Conservation (phyloP, 352 stramenopile species). For the Globisporangium nunn region DNA sequence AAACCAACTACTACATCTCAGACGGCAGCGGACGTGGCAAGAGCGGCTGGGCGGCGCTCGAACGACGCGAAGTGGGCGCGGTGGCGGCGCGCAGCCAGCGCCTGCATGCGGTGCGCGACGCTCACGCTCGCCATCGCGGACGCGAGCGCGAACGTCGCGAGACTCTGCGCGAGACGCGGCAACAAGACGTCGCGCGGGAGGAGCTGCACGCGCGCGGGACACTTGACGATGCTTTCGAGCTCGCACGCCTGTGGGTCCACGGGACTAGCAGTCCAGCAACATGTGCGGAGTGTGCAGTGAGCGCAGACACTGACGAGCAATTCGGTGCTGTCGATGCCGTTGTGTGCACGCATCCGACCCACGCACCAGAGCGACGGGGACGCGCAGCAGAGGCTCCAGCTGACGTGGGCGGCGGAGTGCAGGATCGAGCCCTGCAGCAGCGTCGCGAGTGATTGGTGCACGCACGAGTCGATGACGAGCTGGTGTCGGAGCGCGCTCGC, state of each 20-base stretch:
- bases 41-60: slow-evolving; percentile 12
- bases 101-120: slow-evolving; percentile 28
- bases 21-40: slow-evolving; percentile 9
- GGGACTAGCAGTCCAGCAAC: slow-evolving; percentile 22
- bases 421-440: slow-evolving; percentile 35
- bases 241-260: slow-evolving; percentile 23
- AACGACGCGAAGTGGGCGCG: slow-evolving; percentile 39
- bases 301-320: no score
- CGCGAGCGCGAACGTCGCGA: slow-evolving; percentile 36
- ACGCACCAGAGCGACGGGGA: slow-evolving; percentile 42
- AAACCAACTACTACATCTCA: no score
- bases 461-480: slow-evolving; percentile 45
- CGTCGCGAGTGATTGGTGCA: slow-evolving; percentile 34
- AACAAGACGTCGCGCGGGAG: slow-evolving; percentile 30
- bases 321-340: background rate
- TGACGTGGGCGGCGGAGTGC: slow-evolving; percentile 36
- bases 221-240: slow-evolving; percentile 35
- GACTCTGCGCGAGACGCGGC: slow-evolving; percentile 28
- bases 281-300: background rate
- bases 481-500: slow-evolving; percentile 40
- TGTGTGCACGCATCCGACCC: no score
- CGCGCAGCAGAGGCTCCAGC: slow-evolving; percentile 46
- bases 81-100: slow-evolving; percentile 30
- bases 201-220: slow-evolving; percentile 22
- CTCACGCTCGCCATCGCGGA: slow-evolving; percentile 34